phyloP scores from a whole-genome alignment of 129 eudicot genomes.

The Helianthus annuus region DNA sequence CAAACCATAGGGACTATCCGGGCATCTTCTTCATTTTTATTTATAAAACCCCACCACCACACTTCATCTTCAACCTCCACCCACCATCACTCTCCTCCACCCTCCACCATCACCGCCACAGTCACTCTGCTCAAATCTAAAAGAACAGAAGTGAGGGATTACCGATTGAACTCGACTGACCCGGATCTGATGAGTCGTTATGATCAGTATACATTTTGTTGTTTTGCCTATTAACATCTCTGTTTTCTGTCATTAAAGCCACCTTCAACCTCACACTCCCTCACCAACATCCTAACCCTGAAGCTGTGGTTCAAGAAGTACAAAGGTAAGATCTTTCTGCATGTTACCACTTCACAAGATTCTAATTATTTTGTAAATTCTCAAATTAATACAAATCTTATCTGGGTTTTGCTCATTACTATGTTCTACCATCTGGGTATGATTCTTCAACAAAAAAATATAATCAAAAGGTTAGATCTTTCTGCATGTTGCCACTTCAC shows the following conservation, averaged over 20 bases:
- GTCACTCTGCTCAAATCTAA: too few relatives aligned
- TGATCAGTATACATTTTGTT: conserved; percentile 58
- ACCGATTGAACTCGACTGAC: too few relatives aligned
- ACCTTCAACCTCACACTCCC: conserved; percentile 73
- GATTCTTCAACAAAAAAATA: neutral
- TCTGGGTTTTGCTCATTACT: conserved; percentile 27
- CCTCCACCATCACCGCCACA: too few relatives aligned
- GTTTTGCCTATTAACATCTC: conserved; percentile 45
- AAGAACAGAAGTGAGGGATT: too few relatives aligned
- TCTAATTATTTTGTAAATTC: neutral
- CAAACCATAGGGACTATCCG: too few relatives aligned
- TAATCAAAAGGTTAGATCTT: neutral
- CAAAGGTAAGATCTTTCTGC: conserved; percentile 53
- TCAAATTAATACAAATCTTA: conserved; percentile 11
- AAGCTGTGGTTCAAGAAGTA: conserved; percentile 75
- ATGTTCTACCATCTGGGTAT: conserved; percentile 28
- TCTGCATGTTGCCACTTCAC: too few relatives aligned
- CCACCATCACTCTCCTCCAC: too few relatives aligned
- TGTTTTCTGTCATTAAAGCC: conserved; percentile 43
- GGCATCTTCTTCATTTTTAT: too few relatives aligned
- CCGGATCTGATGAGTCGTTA: too few relatives aligned
- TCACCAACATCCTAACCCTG: conserved; percentile 93
- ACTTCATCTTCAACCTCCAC: too few relatives aligned
- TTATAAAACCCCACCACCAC: too few relatives aligned
- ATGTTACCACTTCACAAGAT: conserved; percentile 1